Evolutionary conservation across 257 asterid genomes (phyloP), one percentile per base, ranked within the genome.

Genomic region (Fraxinus anomala): DNA sequence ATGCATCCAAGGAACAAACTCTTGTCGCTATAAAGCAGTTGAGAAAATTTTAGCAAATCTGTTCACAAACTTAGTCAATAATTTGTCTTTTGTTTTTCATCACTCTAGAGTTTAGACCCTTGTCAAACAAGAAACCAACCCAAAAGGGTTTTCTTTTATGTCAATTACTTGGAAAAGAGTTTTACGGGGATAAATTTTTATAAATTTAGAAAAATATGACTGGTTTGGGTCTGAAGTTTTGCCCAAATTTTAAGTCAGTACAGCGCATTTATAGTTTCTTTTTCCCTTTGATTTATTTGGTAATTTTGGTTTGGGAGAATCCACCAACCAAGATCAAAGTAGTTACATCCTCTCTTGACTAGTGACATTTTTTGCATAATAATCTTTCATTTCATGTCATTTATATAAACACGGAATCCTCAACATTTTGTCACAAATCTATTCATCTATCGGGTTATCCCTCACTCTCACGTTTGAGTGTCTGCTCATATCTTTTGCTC

Each of bases 321-420:
- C 80, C 91, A 90, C 94, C 96, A 89, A 94, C 92, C 85, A 82
- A 80, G 73, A 83, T 74, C 26, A 54, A 59, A 84, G 90, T 92
- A 83, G 96, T 88, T 92, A 68, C 94, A 94, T 91, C 97, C 88
- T 89, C 97, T 86, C 84, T 94, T 94, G 98, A 94, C 97, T 86
- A 87, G 47, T 54, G 26, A 73, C 31, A 21, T 51, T 63, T 26
- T 63, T 26, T 63, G 28, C 67, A 6, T 59, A 21, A 59, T 59
- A 59, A 21, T 59, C 31, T 74, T 81, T 82, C 44, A 65, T 81
- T 21, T 73, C 73, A 74, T 61, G 76, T 76, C 83, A 80, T 56
- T 75, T 88, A 89, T 87, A 87, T 88, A 88, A 42, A 83, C 73
- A 59, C 80, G 47, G 39, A 75, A 59, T 84, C 86, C 78, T 81